These are phyloP conservation scores for Blastocystis sp. DNA, from an alignment of 352 stramenopile species.

Conservation along the genomic window DNA sequence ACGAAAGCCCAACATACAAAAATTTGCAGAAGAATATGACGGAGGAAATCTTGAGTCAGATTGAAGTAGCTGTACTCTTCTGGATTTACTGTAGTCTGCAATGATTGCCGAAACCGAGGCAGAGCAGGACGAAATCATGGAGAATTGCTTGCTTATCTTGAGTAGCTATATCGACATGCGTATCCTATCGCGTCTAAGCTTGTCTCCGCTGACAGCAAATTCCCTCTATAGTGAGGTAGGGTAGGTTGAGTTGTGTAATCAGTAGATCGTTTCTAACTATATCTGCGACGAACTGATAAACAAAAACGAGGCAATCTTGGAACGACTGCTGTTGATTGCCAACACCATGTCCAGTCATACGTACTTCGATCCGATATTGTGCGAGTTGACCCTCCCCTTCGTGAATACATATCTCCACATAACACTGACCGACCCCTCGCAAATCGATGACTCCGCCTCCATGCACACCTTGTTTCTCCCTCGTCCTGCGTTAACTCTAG, in stretches of 20 bases:
- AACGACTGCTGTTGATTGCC: neutral
- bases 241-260: neutral
- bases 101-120: neutral
- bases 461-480: neutral
- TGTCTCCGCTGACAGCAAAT: neutral
- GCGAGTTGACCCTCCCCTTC: neutral
- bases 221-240: constrained; percentile 21
- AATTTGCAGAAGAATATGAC: constrained; percentile 31
- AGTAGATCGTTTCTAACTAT: constrained; percentile 7
- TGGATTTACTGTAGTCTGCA: neutral
- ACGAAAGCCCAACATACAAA: neutral
- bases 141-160: neutral
- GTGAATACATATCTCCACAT: neutral
- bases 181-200: neutral
- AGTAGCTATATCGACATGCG: constrained; percentile 24
- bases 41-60: neutral
- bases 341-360: constrained; percentile 20
- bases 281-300: neutral
- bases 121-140: constrained; percentile 4
- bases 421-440: neutral
- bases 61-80: neutral
- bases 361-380: constrained; percentile 53
- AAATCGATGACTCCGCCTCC: neutral
- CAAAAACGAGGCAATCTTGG: neutral
- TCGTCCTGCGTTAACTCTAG: neutral